Conservation (phyloP, 768 basidiomycete species). For the Porpolomopsis calyptriformis region DNA sequence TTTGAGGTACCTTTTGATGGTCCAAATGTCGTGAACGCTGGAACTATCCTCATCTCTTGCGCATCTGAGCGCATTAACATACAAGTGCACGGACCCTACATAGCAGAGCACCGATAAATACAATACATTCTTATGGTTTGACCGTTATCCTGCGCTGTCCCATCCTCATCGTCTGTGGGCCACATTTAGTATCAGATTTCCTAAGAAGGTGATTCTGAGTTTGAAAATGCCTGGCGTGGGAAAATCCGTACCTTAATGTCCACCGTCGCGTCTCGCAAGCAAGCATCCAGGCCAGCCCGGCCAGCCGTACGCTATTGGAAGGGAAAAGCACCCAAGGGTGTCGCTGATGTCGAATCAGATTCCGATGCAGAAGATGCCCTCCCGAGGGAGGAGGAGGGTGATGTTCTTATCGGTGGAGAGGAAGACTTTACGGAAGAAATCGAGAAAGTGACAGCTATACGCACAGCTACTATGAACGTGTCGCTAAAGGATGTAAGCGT, state of each 20-base stretch:
- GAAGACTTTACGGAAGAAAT: conserved; percentile 43
- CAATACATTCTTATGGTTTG: too few relatives aligned
- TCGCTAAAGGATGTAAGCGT: conserved; percentile 72
- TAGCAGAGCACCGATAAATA: too few relatives aligned
- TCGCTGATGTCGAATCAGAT: conserved; percentile 46
- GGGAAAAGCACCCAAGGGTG: conserved; percentile 79
- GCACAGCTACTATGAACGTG: conserved; percentile 72
- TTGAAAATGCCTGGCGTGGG: too few relatives aligned
- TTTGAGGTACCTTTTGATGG: conserved; percentile 47
- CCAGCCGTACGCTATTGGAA: conserved; percentile 86
- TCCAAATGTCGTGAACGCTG: conserved; percentile 26
- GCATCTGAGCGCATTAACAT: conserved; percentile 7
- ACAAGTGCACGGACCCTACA: too few relatives aligned
- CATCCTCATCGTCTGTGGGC: too few relatives aligned
- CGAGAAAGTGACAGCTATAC: too few relatives aligned
- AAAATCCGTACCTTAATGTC: too few relatives aligned
- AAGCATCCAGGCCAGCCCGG: conserved; percentile 64
- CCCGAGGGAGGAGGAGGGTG: conserved; percentile 37
- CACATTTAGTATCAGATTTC: too few relatives aligned
- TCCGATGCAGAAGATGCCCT: conserved; percentile 49
- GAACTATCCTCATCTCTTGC: background rate
- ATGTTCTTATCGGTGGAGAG: conserved; percentile 50
- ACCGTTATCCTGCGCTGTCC: too few relatives aligned
- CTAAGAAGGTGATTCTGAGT: too few relatives aligned
- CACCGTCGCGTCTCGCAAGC: conserved; percentile 37